Base-by-base conservation (phyloP, 805 yeast genomes). In the Starmerella stigmatis region DNA sequence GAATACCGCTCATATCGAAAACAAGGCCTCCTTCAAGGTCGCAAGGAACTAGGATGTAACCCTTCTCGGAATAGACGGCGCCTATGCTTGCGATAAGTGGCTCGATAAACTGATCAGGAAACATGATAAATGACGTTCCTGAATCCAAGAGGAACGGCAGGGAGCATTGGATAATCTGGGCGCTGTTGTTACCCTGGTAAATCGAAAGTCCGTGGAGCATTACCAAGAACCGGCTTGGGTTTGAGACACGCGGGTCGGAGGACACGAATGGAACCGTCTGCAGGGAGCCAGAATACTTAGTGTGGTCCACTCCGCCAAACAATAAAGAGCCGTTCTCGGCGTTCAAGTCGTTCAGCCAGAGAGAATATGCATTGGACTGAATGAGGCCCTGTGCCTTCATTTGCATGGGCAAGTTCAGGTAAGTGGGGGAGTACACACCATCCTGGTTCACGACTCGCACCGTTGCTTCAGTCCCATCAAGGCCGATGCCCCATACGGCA, bases 1-100 rank as follows among this genome's bases (percentile, higher is more conserved):
- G 56, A 15, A 63, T 57, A 3, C 82, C 82, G 43, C 70, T 69
- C 58, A 79, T 76, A 53, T 70, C 61, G 55, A 74, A 73, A 29
- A 60, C 59, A 19, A 76, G 45, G 12, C 58, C 54, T 21, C 57
- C 62, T 11, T 49, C 41, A 20, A 46, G 39, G 30, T 46, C 44
- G 60, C 81, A 76, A 22, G 60, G 53, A 45, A 66, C 59, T 15
- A 60, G 44, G 54, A 69, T 74, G 27, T 64, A 63, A 3, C 67
- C 71, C 9, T 52, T 28, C 10, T 43, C 25, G 15, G 65, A 59
- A 56, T 66, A 76, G 4, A 51, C 32, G 5, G 72, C 72, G n/a
- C 66, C 69, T 11, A 73, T 49, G 7, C 63, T 53, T 8, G 47
- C 37, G 23, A 58, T 63, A 21, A 73, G 52, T 10, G 59, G 50